These are phyloP conservation scores for Nyctanthes arbortristis DNA, from an alignment of 257 asterid genomes.

Conservation along the genomic window DNA sequence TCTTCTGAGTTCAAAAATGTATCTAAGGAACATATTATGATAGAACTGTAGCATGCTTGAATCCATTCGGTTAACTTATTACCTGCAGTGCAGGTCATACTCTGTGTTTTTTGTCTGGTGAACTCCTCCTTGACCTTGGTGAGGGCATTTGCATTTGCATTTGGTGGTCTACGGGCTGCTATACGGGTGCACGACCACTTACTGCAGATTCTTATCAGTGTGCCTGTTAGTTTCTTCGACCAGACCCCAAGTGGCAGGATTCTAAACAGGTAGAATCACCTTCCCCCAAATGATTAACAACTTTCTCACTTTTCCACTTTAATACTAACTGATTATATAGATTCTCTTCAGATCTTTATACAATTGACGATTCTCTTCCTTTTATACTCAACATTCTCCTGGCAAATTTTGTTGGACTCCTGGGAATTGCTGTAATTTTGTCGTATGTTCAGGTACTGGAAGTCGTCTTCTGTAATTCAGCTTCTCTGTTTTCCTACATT, in stretches of 20 bases:
- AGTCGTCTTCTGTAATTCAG: conserved; percentile 6
- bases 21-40: not conserved
- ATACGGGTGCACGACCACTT: conserved; percentile 64
- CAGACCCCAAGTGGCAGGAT: conserved; percentile 92
- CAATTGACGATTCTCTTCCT: conserved; percentile 95
- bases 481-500: not conserved
- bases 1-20: not conserved
- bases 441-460: conserved; percentile 75
- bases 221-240: conserved; percentile 82
- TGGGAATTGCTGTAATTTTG: conserved; percentile 75
- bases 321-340: conserved; percentile 53
- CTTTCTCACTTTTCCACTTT: conserved; percentile 6
- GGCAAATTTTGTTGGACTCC: conserved; percentile 86
- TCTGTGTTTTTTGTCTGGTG: conserved; percentile 67
- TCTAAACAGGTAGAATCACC: conserved; percentile 71
- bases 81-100: conserved; percentile 57
- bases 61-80: conserved; percentile 14
- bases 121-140: conserved; percentile 76
- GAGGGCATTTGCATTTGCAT: conserved; percentile 90
- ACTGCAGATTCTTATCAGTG: conserved; percentile 61
- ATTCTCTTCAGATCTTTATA: conserved; percentile 93
- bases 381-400: conserved; percentile 95
- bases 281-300: conserved; percentile 14
- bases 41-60: not conserved
- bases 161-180: conserved; percentile 92